Evolutionary conservation across 345 rosid species (phyloP).

Genomic region (Bruguiera sexangula): DNA sequence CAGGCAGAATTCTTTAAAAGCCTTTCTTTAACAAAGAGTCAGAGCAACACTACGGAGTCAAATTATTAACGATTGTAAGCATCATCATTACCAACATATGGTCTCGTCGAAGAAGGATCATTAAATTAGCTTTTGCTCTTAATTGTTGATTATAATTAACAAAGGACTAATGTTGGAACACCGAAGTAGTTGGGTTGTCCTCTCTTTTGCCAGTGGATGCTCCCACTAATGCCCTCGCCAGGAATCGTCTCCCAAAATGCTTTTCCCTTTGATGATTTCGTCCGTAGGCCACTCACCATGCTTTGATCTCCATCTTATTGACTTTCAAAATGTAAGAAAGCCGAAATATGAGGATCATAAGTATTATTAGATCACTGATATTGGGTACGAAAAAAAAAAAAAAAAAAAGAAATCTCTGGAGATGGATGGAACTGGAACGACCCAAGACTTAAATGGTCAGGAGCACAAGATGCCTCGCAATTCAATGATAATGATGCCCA

Average conservation of each 20-base stretch:
- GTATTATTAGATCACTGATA: constrained; percentile 10
- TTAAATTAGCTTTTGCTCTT: constrained; percentile 15
- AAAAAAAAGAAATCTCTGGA: neutral
- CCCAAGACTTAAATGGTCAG: constrained; percentile 2
- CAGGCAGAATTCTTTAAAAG: too few relatives aligned
- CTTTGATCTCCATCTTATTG: constrained; percentile 34
- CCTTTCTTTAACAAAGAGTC: neutral
- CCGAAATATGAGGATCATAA: constrained; percentile 40
- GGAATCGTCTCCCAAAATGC: constrained; percentile 23
- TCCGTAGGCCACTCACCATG: constrained; percentile 53
- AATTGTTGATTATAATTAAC: constrained; percentile 17
- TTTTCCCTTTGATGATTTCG: constrained; percentile 24
- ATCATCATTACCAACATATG: constrained; percentile 27
- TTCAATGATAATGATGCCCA: neutral
- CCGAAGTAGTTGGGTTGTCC: constrained; percentile 3
- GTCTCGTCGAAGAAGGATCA: constrained; percentile 27
- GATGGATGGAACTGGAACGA: constrained; percentile 2
- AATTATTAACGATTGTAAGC: constrained; percentile 21
- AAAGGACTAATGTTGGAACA: constrained; percentile 13
- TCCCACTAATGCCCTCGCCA: constrained; percentile 33
- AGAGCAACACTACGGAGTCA: constrained; percentile 9
- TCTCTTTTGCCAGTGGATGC: constrained; percentile 27
- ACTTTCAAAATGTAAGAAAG: constrained; percentile 38
- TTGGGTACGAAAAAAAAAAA: neutral
- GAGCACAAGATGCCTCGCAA: neutral